Evolutionary conservation across 306 rosid genomes (phyloP).

Genomic region (Dalbergia oliveri): DNA sequence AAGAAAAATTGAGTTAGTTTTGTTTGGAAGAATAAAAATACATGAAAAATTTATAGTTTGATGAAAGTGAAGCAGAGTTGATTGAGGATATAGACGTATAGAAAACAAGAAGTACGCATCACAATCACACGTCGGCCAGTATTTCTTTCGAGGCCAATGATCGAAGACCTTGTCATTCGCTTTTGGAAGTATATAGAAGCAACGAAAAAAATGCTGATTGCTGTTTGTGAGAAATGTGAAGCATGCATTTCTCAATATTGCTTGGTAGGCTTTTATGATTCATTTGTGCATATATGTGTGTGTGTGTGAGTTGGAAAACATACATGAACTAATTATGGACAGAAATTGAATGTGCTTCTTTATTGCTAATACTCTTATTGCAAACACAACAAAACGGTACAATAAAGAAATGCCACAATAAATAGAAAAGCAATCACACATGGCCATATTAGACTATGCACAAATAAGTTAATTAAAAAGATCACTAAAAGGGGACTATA

Average conservation of each 20-base stretch:
- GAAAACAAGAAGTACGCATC: not conserved
- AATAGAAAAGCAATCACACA: conserved; percentile 58
- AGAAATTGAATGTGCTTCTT: conserved; percentile 47
- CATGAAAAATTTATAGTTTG: no score
- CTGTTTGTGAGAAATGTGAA: conserved; percentile 25
- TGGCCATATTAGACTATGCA: conserved; percentile 53
- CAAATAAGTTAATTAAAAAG: conserved; percentile 55
- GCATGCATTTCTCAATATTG: not conserved
- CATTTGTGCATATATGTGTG: not conserved
- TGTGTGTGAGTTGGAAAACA: no score
- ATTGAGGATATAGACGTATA: not conserved
- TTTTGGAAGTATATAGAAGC: no score
- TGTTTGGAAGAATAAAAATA: no score
- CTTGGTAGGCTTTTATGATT: not conserved
- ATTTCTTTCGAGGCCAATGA: conserved; percentile 23
- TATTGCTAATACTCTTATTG: conserved; percentile 50
- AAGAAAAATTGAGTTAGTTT: no score
- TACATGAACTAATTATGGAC: conserved; percentile 5
- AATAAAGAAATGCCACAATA: conserved; percentile 56
- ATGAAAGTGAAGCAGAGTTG: conserved; percentile 1
- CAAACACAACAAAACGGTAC: conserved; percentile 47
- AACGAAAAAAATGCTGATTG: no score
- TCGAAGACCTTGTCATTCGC: no score
- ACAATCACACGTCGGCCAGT: conserved; percentile 15
- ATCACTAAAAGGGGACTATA: conserved; percentile 46